These are phyloP conservation scores for Orbilia blumenaviensis DNA, from an alignment of 2,329 filamentous ascomycete species.

Conservation along the genomic window DNA sequence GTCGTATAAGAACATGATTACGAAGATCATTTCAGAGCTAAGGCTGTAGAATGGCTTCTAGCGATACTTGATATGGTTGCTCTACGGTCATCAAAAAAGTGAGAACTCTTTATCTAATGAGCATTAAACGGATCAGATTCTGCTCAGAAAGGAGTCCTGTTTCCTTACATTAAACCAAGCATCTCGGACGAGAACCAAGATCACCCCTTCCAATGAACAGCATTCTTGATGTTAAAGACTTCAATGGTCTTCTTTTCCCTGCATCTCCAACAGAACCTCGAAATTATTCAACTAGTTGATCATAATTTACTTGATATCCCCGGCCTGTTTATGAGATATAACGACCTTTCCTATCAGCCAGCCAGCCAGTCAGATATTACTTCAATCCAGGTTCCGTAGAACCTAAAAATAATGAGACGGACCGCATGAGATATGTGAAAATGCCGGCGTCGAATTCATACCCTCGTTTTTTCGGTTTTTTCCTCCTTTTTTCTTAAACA, in stretches of 20 bases:
- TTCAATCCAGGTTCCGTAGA: not conserved
- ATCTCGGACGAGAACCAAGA: not conserved
- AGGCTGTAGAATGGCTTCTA: constrained; percentile 68
- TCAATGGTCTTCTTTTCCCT: not conserved
- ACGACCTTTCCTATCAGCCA: constrained; percentile 16
- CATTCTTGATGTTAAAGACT: not conserved
- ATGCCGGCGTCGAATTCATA: not conserved
- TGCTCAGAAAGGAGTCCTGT: not conserved
- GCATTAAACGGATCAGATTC: not conserved
- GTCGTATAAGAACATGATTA: constrained; percentile 99
- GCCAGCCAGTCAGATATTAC: not conserved
- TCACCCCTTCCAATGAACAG: not conserved
- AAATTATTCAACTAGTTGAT: not conserved
- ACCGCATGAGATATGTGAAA: constrained; percentile 32
- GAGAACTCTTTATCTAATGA: not conserved
- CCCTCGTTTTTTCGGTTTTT: constrained; percentile 2
- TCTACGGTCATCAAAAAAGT: not conserved
- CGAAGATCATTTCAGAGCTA: constrained; percentile 88
- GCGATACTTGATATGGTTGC: not conserved
- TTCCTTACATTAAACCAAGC: not conserved
- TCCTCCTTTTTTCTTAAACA: constrained; percentile 7
- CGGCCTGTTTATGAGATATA: constrained; percentile 17
- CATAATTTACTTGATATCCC: constrained; percentile 2
- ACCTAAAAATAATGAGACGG: constrained; percentile 17
- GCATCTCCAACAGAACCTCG: not conserved